These are phyloP conservation scores for Cladochytrium replicatum DNA, from an alignment of 192 early-diverging fungal genomes.

Conservation along the genomic window DNA sequence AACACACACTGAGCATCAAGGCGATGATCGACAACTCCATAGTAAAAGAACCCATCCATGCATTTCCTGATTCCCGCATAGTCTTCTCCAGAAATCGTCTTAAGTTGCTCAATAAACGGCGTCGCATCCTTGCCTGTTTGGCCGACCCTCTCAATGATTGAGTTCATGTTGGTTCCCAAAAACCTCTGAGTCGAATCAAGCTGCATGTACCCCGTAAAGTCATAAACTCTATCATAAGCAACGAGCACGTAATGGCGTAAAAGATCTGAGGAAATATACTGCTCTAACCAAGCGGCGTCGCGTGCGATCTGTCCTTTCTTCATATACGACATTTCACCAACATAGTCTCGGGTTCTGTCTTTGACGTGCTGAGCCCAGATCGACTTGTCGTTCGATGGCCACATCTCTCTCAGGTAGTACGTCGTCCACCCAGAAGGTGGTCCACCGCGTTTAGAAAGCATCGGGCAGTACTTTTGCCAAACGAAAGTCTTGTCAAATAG, in stretches of 20 bases:
- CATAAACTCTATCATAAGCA: slow-evolving; percentile 31
- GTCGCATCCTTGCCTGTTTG: slow-evolving; percentile 8
- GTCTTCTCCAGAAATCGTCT: background rate
- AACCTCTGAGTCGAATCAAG: background rate
- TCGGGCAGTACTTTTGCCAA: slow-evolving; percentile 24
- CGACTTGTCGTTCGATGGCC: slow-evolving; percentile 11
- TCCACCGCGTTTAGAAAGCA: slow-evolving; percentile 1
- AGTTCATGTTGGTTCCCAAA: slow-evolving; percentile 9
- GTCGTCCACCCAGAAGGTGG: background rate
- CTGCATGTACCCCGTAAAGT: slow-evolving; percentile 16
- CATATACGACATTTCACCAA: slow-evolving; percentile 2
- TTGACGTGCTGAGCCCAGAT: no score
- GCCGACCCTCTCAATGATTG: slow-evolving; percentile 6
- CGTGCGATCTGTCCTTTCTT: slow-evolving; percentile 15
- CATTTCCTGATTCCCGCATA: slow-evolving; percentile 49
- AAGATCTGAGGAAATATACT: slow-evolving; percentile 6
- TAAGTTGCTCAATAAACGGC: slow-evolving; percentile 10
- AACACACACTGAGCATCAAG: slow-evolving; percentile 63
- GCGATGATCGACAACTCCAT: slow-evolving; percentile 68
- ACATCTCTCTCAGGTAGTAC: background rate
- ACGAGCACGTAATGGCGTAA: slow-evolving; percentile 18
- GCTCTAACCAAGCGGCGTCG: slow-evolving; percentile 5
- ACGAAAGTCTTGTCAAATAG: slow-evolving; percentile 23
- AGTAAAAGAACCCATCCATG: slow-evolving; percentile 67
- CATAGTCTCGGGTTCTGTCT: slow-evolving; percentile 5